These are phyloP conservation scores for Leptodermis oblonga DNA, from an alignment of 257 asterid genomes.

Conservation along the genomic window DNA sequence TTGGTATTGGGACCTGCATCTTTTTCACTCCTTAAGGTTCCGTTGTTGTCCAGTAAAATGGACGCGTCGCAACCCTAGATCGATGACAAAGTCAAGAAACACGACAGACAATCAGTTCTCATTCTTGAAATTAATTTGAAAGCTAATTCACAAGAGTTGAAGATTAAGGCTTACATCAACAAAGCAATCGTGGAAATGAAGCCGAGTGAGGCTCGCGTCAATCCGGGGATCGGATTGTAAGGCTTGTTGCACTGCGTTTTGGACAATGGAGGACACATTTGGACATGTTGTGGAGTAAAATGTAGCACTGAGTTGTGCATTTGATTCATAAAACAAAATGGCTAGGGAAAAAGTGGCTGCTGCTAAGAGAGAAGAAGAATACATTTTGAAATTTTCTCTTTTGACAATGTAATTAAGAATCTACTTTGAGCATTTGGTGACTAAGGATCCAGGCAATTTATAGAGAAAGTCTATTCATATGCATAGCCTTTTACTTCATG, in stretches of 20 bases:
- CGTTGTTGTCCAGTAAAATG: constrained; percentile 43
- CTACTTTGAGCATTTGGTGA: not conserved
- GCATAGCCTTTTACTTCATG: not conserved
- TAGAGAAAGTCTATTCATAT: not conserved
- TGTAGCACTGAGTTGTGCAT: constrained; percentile 42
- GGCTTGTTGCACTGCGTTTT: constrained; percentile 42
- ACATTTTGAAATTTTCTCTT: constrained; percentile 19
- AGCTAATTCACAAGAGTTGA: not conserved
- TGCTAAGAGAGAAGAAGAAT: constrained; percentile 18
- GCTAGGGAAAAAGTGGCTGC: constrained; percentile 1
- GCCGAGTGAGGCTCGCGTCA: constrained; percentile 55
- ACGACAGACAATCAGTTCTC: not conserved
- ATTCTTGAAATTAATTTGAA: not conserved
- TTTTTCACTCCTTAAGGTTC: constrained; percentile 49
- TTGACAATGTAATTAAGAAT: not conserved
- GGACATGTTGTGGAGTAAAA: constrained; percentile 57
- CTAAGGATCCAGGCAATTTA: constrained; percentile 8
- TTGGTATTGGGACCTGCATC: constrained; percentile 48
- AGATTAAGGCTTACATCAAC: constrained; percentile 34
- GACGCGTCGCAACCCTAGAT: constrained; percentile 84
- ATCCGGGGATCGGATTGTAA: constrained; percentile 50
- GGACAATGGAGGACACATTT: constrained; percentile 50
- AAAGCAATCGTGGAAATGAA: constrained; percentile 62
- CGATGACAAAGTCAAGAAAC: not conserved
- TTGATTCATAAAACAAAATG: constrained; percentile 26